These are phyloP conservation scores for Didymella pinodella DNA, from an alignment of 2,329 filamentous ascomycete genomes.

Conservation along the genomic window DNA sequence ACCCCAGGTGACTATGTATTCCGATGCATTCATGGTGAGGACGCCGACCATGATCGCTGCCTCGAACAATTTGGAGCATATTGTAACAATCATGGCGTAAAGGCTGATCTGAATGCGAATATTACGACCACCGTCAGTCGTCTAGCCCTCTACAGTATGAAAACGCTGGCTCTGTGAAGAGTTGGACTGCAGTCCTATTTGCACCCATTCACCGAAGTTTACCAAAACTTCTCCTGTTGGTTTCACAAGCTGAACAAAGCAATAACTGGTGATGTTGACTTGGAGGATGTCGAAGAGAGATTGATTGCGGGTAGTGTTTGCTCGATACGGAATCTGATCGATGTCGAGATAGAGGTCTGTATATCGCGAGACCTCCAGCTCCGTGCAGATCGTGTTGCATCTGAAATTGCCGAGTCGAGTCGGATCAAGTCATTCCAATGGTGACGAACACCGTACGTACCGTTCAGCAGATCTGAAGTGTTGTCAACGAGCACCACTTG, in stretches of 20 bases:
- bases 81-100: constrained; percentile 28
- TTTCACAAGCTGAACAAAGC: background rate
- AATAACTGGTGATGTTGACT: background rate
- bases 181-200: too few relatives aligned
- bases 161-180: background rate
- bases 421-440: constrained; percentile 4
- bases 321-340: background rate
- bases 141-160: background rate
- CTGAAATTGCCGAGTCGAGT: constrained; percentile 20
- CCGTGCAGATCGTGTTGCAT: constrained; percentile 4
- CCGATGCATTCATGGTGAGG: constrained; percentile 14
- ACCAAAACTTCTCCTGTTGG: background rate
- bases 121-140: background rate
- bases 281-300: background rate
- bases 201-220: background rate
- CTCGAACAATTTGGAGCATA: constrained; percentile 31
- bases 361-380: background rate
- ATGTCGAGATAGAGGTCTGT: background rate
- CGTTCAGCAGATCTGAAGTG: background rate
- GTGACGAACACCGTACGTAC: background rate
- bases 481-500: background rate
- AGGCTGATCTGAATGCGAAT: constrained; percentile 31
- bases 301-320: too few relatives aligned
- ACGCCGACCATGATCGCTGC: constrained; percentile 24
- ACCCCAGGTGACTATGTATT: constrained; percentile 31